Evolutionary conservation across 768 basidiomycete genomes (phyloP).

Genomic region (Coprinopsis marcescibilis): DNA sequence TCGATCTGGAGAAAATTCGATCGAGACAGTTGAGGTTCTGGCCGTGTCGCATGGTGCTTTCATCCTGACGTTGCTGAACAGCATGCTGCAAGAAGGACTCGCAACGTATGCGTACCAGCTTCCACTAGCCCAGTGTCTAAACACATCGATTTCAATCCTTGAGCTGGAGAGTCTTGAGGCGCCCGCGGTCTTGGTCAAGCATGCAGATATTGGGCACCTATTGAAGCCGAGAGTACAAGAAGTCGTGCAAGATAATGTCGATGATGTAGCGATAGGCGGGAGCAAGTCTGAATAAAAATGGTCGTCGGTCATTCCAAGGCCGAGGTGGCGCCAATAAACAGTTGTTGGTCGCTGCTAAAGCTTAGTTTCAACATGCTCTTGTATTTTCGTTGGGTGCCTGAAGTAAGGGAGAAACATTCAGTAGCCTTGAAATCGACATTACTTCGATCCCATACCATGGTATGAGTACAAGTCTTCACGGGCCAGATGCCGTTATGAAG

Average conservation of each 20-base stretch:
- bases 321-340: no score
- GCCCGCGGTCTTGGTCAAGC: constrained; percentile 41
- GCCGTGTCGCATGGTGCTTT: constrained; percentile 64
- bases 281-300: no score
- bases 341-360: no score
- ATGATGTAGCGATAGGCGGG: constrained; percentile 30
- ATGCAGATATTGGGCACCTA: constrained; percentile 54
- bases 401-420: no score
- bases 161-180: constrained; percentile 38
- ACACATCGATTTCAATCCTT: constrained; percentile 54
- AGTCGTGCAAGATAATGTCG: constrained; percentile 44
- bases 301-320: no score
- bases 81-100: constrained; percentile 35
- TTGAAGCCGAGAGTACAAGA: constrained; percentile 11
- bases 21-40: constrained; percentile 36
- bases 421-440: no score
- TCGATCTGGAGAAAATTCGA: no score
- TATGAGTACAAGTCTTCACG: no score
- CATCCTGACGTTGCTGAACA: constrained; percentile 48
- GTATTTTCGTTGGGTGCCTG: no score
- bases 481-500: no score
- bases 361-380: no score
- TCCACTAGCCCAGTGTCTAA: constrained; percentile 34
- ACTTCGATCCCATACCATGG: no score
- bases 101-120: constrained; percentile 28